phyloP scores from a whole-genome alignment of 2,329 filamentous ascomycete genomes.

The Ophiosphaerella narmari region DNA sequence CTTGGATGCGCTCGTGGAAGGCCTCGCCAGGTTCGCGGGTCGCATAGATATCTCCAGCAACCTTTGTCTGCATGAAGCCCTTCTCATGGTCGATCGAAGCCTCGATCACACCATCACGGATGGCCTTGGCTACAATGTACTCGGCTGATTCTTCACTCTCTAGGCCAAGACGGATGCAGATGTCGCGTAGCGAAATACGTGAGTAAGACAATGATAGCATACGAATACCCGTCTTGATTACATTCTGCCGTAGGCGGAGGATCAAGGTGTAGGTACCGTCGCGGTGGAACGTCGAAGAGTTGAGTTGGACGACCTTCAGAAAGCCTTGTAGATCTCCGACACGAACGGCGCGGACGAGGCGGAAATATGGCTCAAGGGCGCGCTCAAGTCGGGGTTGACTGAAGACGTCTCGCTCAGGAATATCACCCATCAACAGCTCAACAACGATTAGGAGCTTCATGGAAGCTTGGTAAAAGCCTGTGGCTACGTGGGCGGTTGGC shows the following conservation, averaged over 20 bases:
- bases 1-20: slow-evolving; percentile 94
- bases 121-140: slow-evolving; percentile 99
- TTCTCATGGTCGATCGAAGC: slow-evolving; percentile 91
- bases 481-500: slow-evolving; percentile 83
- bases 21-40: slow-evolving; percentile 94
- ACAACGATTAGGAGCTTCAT: slow-evolving; percentile 97
- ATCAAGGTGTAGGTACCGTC: slow-evolving; percentile 97
- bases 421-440: slow-evolving; percentile 97
- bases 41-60: slow-evolving; percentile 92
- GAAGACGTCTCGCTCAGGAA: slow-evolving; percentile 93
- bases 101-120: slow-evolving; percentile 95
- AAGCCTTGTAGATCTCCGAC: slow-evolving; percentile 97
- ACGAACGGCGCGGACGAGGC: slow-evolving; percentile 91
- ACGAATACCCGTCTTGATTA: slow-evolving; percentile 98
- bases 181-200: slow-evolving; percentile 93
- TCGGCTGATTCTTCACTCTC: slow-evolving; percentile 97
- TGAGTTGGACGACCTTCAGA: slow-evolving; percentile 79
- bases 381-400: slow-evolving; percentile 85
- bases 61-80: slow-evolving; percentile 98
- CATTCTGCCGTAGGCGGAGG: slow-evolving; percentile 92
- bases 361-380: slow-evolving; percentile 88
- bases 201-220: slow-evolving; percentile 99
- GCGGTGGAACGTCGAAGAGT: slow-evolving; percentile 83
- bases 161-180: slow-evolving; percentile 91
- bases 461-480: slow-evolving; percentile 93